Percentiles rank a stretch among this genome's conserved stretches.
Conservation (phyloP, 768 basidiomycete species). For the Megacollybia marginata region DNA sequence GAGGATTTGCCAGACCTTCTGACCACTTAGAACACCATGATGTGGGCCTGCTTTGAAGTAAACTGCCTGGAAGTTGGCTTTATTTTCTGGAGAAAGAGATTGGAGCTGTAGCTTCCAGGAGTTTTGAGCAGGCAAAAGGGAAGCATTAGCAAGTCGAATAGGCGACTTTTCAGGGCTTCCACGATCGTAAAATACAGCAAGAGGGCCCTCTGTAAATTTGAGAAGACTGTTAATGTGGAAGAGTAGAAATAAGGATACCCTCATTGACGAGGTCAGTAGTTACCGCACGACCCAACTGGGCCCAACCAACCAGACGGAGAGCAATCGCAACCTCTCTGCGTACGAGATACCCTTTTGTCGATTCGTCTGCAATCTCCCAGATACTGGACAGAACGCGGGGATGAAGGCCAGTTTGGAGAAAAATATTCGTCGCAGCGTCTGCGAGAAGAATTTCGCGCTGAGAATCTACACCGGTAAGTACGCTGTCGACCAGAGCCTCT, state of each 20-base stretch:
- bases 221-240: slow-evolving; percentile 1
- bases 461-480: neutral
- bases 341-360: slow-evolving; percentile 49
- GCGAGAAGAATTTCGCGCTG: neutral
- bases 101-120: neutral
- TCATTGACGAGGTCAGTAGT: slow-evolving; percentile 31
- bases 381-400: slow-evolving; percentile 49
- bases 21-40: slow-evolving; percentile 20
- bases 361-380: slow-evolving; percentile 58
- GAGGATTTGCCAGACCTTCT: slow-evolving; percentile 57
- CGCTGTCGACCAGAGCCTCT: neutral
- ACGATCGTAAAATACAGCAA: slow-evolving; percentile 20
- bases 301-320: slow-evolving; percentile 57
- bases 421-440: slow-evolving; percentile 50
- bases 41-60: slow-evolving; percentile 11
- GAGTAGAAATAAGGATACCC: slow-evolving; percentile 29
- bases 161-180: too few relatives aligned
- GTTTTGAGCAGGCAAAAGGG: neutral
- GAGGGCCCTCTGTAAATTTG: slow-evolving; percentile 40
- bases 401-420: slow-evolving; percentile 46
- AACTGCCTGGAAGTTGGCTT: neutral
- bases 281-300: slow-evolving; percentile 40
- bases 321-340: slow-evolving; percentile 50
- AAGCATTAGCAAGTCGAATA: too few relatives aligned
- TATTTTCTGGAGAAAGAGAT: neutral